Evolutionary conservation across 768 basidiomycete genomes (phyloP).

Genomic region (Basidioascus undulatus): DNA sequence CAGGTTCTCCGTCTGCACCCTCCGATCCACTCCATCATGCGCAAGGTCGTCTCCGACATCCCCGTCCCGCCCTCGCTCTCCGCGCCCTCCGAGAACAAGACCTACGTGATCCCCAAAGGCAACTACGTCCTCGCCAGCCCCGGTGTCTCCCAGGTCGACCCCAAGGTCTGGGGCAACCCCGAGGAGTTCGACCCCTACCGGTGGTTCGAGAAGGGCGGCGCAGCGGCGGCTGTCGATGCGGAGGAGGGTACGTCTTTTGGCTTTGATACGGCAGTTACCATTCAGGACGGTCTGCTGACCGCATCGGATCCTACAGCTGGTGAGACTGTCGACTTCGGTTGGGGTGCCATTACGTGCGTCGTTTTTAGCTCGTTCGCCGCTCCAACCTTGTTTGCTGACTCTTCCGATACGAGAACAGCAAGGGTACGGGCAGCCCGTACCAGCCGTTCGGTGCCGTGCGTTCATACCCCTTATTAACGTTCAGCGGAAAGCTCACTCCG

Average conservation of each 20-base stretch:
- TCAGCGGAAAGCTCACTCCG: too few relatives aligned
- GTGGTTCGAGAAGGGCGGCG: conserved; percentile 63
- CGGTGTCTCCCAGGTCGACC: conserved; percentile 68
- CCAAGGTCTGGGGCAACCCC: conserved; percentile 50
- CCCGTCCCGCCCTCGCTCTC: conserved; percentile 56
- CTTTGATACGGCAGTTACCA: too few relatives aligned
- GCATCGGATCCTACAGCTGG: too few relatives aligned
- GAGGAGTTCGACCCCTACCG: conserved; percentile 49
- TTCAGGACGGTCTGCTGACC: too few relatives aligned
- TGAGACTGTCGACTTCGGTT: conserved; percentile 89
- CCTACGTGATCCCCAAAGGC: conserved; percentile 72
- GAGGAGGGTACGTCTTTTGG: too few relatives aligned
- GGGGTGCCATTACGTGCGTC: conserved; percentile 26
- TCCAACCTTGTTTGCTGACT: background rate
- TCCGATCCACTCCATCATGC: conserved; percentile 87
- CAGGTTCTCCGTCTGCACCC: conserved; percentile 78
- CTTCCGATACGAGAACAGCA: too few relatives aligned
- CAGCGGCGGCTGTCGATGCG: conserved; percentile 46
- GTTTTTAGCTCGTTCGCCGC: background rate
- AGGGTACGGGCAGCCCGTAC: conserved; percentile 87
- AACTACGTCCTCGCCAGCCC: conserved; percentile 75
- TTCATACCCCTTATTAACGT: conserved; percentile 2
- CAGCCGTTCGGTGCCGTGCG: conserved; percentile 87
- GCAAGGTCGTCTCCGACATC: conserved; percentile 67
- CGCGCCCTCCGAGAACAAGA: conserved; percentile 39